Conservation (phyloP, 2,329 filamentous ascomycete genomes). For the Incumbomyces lentus region DNA sequence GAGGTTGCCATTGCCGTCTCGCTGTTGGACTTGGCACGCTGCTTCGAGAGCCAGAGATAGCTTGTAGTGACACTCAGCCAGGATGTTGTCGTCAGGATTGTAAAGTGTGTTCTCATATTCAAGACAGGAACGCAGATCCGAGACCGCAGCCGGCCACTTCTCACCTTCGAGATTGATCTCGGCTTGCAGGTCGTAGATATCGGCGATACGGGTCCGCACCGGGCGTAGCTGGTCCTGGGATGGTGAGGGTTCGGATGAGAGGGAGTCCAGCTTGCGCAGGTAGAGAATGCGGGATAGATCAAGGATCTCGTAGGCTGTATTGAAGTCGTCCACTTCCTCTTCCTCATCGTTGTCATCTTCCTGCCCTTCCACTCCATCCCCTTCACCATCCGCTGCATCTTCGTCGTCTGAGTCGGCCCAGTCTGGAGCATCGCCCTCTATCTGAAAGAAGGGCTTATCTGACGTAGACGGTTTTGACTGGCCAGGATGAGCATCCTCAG, state of each 20-base stretch:
- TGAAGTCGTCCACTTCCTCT: constrained; percentile 55
- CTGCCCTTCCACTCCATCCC: constrained; percentile 28
- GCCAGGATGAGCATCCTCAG: constrained; percentile 25
- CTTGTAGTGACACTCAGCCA: constrained; percentile 94
- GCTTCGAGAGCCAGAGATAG: constrained; percentile 92
- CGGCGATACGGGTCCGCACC: constrained; percentile 75
- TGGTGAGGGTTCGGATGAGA: constrained; percentile 26
- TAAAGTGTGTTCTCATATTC: constrained; percentile 70
- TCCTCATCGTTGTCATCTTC: constrained; percentile 51
- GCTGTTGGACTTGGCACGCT: constrained; percentile 57
- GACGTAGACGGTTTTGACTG: constrained; percentile 15
- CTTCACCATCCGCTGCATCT: constrained; percentile 43
- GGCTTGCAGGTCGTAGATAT: constrained; percentile 85
- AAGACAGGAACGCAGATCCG: constrained; percentile 68
- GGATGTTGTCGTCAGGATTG: constrained; percentile 66
- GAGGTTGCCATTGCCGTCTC: constrained; percentile 31
- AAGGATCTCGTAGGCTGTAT: constrained; percentile 53
- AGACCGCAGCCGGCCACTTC: constrained; percentile 77
- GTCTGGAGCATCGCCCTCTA: constrained; percentile 78
- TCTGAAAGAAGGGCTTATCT: constrained; percentile 79
- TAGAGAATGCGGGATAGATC: constrained; percentile 53
- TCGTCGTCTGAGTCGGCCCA: constrained; percentile 76
- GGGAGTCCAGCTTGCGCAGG: constrained; percentile 44
- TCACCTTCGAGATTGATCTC: constrained; percentile 98
- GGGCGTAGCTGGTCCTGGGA: constrained; percentile 36